phyloP scores from a whole-genome alignment of 495 filamentous ascomycete species.

The Daldinia childiae region DNA sequence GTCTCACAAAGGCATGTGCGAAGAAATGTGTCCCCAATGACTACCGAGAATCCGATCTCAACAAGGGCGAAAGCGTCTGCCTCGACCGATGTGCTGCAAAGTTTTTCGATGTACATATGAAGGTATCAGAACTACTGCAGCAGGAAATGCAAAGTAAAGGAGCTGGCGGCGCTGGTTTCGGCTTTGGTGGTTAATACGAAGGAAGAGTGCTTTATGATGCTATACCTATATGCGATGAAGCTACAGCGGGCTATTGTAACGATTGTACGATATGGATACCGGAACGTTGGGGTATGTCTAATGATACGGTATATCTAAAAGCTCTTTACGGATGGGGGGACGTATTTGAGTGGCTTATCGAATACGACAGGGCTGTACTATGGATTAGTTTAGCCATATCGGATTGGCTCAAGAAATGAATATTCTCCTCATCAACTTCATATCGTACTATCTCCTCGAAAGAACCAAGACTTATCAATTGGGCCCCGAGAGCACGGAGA shows the following conservation, averaged over 20 bases:
- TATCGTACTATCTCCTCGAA: background rate
- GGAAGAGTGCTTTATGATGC: background rate
- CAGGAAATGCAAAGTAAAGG: conserved; percentile 56
- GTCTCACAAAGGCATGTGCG: conserved; percentile 85
- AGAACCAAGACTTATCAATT: background rate
- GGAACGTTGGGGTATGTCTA: background rate
- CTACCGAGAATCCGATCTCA: conserved; percentile 94
- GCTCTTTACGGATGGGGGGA: background rate
- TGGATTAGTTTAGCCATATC: conserved; percentile 17
- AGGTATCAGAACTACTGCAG: conserved; percentile 73
- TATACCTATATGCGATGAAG: background rate
- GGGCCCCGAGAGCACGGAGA: background rate
- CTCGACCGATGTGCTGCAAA: conserved; percentile 95
- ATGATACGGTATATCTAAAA: background rate
- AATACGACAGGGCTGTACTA: conserved; percentile 6
- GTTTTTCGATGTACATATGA: conserved; percentile 98
- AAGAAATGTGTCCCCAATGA: conserved; percentile 89
- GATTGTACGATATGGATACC: conserved; percentile 29
- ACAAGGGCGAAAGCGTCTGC: conserved; percentile 98
- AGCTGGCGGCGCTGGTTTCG: conserved; percentile 47
- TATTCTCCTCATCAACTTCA: conserved; percentile 21
- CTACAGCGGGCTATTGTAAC: background rate
- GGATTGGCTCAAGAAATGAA: conserved; percentile 25
- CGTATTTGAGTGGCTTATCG: background rate
- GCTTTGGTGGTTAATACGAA: conserved; percentile 46